These are phyloP conservation scores for Trametes sp. DNA, from an alignment of 1,284 basidiomycete species.

Conservation along the genomic window DNA sequence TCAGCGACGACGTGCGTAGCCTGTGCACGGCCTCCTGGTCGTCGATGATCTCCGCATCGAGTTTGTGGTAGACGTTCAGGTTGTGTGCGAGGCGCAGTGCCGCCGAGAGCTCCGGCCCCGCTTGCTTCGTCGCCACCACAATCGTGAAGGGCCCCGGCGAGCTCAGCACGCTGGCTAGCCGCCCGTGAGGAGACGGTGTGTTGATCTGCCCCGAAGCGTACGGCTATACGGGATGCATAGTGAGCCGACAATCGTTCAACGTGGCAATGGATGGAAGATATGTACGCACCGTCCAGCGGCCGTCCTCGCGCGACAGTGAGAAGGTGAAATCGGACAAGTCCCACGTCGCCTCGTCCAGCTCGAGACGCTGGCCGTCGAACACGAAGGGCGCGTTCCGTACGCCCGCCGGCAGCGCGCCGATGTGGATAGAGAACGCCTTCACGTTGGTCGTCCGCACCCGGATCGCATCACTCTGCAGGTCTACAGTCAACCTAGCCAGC, in stretches of 20 bases:
- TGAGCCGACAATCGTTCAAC: background rate
- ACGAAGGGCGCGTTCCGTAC: conserved; percentile 11
- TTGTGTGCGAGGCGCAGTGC: conserved; percentile 75
- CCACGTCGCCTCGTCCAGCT: conserved; percentile 21
- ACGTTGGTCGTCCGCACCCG: conserved; percentile 52
- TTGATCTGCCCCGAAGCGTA: conserved; percentile 6
- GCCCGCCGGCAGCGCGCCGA: conserved; percentile 7
- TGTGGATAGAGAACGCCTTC: conserved; percentile 46
- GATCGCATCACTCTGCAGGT: conserved; percentile 30
- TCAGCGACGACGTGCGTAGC: conserved; percentile 35
- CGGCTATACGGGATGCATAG: conserved; percentile 3
- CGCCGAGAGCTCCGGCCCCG: conserved; percentile 48
- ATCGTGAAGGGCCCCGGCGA: conserved; percentile 60
- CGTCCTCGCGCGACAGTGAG: conserved; percentile 10
- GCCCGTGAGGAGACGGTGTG: conserved; percentile 52
- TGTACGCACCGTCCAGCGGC: conserved; percentile 18
- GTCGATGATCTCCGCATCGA: conserved; percentile 68
- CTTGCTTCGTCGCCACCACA: conserved; percentile 53
- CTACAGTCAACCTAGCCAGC: conserved; percentile 43
- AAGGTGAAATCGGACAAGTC: conserved; percentile 13
- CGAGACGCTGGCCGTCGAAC: conserved; percentile 22
- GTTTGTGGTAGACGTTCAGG: conserved; percentile 70
- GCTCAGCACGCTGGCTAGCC: conserved; percentile 69
- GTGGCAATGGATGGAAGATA: background rate
- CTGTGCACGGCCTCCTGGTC: conserved; percentile 50